A percentile compares a stretch with the other conserved stretches of the same genome.
Conservation (phyloP, 306 rosid genomes). For the Dryas alaskensis region DNA sequence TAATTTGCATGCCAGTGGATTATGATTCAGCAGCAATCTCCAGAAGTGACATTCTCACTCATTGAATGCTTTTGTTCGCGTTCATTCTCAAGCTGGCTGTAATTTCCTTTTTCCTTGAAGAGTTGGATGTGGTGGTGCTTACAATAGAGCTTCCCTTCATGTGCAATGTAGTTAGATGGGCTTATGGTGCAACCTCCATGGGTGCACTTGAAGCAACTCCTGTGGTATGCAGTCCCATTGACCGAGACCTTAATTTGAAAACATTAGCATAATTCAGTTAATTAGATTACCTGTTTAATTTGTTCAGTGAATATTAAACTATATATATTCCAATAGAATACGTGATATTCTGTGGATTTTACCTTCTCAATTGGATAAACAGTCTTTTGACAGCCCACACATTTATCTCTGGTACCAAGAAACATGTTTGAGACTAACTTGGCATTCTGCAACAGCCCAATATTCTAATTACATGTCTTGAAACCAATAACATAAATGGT, state of each 20-base stretch:
- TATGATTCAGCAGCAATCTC: conserved; percentile 32
- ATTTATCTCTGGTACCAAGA: conserved; percentile 72
- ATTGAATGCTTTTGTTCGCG: background rate
- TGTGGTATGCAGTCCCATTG: conserved; percentile 61
- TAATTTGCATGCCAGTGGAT: background rate
- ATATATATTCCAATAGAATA: no score
- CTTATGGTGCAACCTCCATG: conserved; percentile 75
- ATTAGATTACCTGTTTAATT: no score
- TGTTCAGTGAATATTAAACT: no score
- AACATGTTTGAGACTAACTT: conserved; percentile 51
- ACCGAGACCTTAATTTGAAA: conserved; percentile 43
- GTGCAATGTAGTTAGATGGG: conserved; percentile 63
- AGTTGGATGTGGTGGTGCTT: conserved; percentile 87
- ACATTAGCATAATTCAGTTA: background rate
- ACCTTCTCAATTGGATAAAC: conserved; percentile 85
- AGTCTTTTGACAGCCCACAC: conserved; percentile 65
- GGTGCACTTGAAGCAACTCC: conserved; percentile 68
- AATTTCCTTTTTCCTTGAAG: conserved; percentile 71
- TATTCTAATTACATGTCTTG: background rate
- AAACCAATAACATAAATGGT: no score
- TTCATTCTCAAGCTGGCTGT: conserved; percentile 67
- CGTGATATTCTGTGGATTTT: background rate
- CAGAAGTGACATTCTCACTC: conserved; percentile 19
- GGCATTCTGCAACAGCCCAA: conserved; percentile 38
- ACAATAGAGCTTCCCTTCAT: conserved; percentile 76